phyloP scores from a whole-genome alignment of 2,329 filamentous ascomycete genomes.

The Cladosporium sp. region DNA sequence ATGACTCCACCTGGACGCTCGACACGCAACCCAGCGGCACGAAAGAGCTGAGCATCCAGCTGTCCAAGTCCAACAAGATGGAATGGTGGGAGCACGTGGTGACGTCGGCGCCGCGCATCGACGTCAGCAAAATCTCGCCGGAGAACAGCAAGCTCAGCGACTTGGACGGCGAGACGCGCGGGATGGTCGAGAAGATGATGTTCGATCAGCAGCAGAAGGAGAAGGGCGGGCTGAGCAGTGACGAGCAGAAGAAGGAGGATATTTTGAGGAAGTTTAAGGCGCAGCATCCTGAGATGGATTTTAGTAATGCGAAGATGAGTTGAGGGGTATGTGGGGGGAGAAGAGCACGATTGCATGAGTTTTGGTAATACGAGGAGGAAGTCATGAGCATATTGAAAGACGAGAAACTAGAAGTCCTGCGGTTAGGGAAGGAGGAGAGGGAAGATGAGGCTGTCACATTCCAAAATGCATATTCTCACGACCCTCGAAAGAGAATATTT shows the following conservation, averaged over 20 bases:
- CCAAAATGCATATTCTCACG: too few relatives aligned
- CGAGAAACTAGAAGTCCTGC: too few relatives aligned
- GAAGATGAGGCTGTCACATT: too few relatives aligned
- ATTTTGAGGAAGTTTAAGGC: constrained; percentile 84
- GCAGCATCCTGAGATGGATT: constrained; percentile 70
- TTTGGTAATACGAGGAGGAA: too few relatives aligned
- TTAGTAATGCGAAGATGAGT: constrained; percentile 58
- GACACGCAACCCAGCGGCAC: constrained; percentile 56
- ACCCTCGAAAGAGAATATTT: too few relatives aligned
- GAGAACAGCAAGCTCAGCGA: constrained; percentile 90
- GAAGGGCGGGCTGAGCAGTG: constrained; percentile 77
- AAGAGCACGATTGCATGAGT: neutral
- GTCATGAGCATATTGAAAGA: too few relatives aligned
- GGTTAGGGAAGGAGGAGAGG: too few relatives aligned
- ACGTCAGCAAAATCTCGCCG: constrained; percentile 89
- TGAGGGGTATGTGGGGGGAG: constrained; percentile 13
- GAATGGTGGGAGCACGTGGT: constrained; percentile 98
- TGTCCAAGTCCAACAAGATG: constrained; percentile 95
- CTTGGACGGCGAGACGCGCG: constrained; percentile 86
- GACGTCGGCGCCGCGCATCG: constrained; percentile 80
- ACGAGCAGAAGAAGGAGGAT: constrained; percentile 93
- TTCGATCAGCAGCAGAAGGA: constrained; percentile 98
- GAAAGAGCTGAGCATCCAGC: constrained; percentile 79
- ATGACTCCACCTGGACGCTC: constrained; percentile 95
- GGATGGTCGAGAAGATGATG: constrained; percentile 99